A percentile compares a stretch with the other conserved stretches of the same genome.
These are phyloP conservation scores for Fusarium hostae DNA, from an alignment of 2,329 filamentous ascomycete genomes.

Conservation along the genomic window DNA sequence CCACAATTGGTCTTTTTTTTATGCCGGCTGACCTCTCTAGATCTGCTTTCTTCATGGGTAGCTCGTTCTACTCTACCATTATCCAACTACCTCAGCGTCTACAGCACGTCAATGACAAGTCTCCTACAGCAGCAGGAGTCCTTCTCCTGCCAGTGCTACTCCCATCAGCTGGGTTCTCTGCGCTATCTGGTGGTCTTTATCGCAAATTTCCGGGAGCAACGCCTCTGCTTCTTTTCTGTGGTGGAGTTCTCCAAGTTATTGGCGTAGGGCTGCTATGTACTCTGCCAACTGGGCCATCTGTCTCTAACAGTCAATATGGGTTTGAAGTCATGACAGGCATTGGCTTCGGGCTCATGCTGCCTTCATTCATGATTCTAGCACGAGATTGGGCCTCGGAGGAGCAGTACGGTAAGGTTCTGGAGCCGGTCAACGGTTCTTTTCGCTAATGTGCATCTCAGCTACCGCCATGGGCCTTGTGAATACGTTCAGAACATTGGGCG, in stretches of 20 bases:
- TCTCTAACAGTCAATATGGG: not conserved
- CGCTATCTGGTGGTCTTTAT: not conserved
- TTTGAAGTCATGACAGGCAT: not conserved
- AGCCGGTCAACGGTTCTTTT: too few species aligned
- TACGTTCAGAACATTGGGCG: not conserved
- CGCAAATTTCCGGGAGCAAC: not conserved
- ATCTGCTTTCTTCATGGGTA: not conserved
- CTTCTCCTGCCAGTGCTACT: not conserved
- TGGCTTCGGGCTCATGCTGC: not conserved
- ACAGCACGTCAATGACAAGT: not conserved
- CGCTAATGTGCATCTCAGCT: not conserved
- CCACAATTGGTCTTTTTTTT: too few species aligned
- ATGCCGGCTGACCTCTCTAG: too few species aligned
- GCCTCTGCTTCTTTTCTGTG: not conserved
- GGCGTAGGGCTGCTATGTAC: not conserved
- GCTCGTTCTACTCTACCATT: not conserved
- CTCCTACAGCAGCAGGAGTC: not conserved
- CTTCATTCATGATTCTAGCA: not conserved
- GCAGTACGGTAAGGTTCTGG: not conserved
- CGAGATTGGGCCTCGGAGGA: not conserved
- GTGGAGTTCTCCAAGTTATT: not conserved
- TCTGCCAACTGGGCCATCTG: not conserved
- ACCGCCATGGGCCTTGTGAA: not conserved
- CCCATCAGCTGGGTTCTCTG: not conserved
- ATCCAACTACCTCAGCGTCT: not conserved